Evolutionary conservation across 176 grass and related monocot genomes (phyloP).

Genomic region (Echinochloa phyllopogon): DNA sequence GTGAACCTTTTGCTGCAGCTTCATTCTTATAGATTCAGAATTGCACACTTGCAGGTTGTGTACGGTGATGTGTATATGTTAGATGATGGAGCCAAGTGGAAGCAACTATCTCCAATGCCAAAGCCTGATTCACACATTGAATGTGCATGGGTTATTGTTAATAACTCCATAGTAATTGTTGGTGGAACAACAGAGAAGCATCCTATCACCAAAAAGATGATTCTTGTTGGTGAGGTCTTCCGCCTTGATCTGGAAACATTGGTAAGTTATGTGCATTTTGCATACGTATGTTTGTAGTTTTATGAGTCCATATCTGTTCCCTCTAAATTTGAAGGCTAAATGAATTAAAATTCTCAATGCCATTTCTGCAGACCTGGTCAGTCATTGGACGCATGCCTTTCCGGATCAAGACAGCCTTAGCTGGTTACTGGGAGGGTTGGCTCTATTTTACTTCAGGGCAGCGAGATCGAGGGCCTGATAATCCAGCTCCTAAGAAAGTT

Average conservation of each 20-base stretch:
- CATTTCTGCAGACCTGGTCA: conserved; percentile 63
- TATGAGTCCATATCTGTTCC: neutral
- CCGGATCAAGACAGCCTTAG: conserved; percentile 81
- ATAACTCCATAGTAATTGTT: conserved; percentile 78
- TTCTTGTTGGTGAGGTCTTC: conserved; percentile 91
- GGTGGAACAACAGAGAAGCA: conserved; percentile 89
- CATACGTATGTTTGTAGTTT: neutral
- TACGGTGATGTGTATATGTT: conserved; percentile 87
- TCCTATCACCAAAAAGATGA: conserved; percentile 91
- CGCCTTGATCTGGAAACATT: conserved; percentile 67
- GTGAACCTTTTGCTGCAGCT: neutral
- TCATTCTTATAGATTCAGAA: neutral
- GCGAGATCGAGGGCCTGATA: conserved; percentile 70
- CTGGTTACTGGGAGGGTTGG: conserved; percentile 76
- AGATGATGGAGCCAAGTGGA: conserved; percentile 63
- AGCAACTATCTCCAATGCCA: conserved; percentile 72
- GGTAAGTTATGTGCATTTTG: conserved; percentile 47
- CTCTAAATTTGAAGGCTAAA: neutral
- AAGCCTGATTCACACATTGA: conserved; percentile 91
- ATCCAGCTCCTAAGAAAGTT: conserved; percentile 80
- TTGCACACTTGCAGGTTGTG: conserved; percentile 58
- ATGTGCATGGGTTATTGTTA: conserved; percentile 78
- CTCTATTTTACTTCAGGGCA: conserved; percentile 95
- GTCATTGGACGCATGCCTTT: conserved; percentile 86
- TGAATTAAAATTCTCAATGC: neutral